Percentiles rank a stretch among this genome's conserved stretches.
These are phyloP conservation scores for Cadophora gregata DNA, from an alignment of 2,329 filamentous ascomycete genomes.

Conservation along the genomic window DNA sequence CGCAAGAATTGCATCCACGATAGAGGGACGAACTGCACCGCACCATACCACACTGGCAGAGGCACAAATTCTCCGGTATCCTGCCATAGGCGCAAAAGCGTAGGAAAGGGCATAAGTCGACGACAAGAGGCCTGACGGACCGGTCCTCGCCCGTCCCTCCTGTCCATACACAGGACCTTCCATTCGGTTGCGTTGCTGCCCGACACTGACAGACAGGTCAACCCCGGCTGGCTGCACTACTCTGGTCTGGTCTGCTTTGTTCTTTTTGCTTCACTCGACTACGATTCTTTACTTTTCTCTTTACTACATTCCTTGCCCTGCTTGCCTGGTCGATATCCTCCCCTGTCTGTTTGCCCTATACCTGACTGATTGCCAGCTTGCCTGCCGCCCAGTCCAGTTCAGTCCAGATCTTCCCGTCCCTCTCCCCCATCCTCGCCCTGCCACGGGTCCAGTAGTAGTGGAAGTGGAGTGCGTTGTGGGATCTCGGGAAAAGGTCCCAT, in stretches of 20 bases:
- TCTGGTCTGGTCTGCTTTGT: not conserved
- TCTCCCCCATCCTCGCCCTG: not conserved
- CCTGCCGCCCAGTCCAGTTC: conserved; percentile 1
- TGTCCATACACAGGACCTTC: conserved; percentile 14
- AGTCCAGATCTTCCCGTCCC: conserved; percentile 4
- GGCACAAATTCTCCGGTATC: conserved; percentile 9
- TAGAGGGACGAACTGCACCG: not conserved
- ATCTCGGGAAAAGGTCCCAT: conserved; percentile 9
- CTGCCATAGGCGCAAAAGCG: not conserved
- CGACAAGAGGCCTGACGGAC: not conserved
- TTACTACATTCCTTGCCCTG: not conserved
- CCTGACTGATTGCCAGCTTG: not conserved
- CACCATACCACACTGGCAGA: not conserved
- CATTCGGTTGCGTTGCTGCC: conserved; percentile 37
- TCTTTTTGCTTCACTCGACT: not conserved
- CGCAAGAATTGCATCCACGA: conserved; percentile 16
- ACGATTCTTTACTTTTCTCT: conserved; percentile 2
- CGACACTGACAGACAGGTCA: conserved; percentile 33
- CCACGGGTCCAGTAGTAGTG: conserved; percentile 2
- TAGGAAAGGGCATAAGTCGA: not conserved
- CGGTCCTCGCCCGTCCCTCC: conserved; percentile 8
- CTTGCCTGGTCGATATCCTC: not conserved
- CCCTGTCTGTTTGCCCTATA: not conserved
- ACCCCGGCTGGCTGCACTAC: conserved; percentile 5
- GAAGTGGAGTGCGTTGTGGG: conserved; percentile 12